These are phyloP conservation scores for Nicotiana rustica DNA, from an alignment of 305 asterid genomes.

Conservation along the genomic window DNA sequence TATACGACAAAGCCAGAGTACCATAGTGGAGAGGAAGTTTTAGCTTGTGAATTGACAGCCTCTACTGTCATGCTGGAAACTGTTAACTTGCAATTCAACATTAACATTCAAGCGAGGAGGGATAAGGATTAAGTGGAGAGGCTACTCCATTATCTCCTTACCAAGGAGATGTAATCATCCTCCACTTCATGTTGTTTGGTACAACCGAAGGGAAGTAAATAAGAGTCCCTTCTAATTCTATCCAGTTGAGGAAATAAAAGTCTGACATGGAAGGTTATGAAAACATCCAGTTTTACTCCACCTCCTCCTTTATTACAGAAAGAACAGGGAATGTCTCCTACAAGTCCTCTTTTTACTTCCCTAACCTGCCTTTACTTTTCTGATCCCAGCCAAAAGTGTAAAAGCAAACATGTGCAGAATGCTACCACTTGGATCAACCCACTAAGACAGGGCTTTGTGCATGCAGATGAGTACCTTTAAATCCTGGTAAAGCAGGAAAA, in stretches of 20 bases:
- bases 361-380: constrained; percentile 7
- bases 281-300: constrained; percentile 2
- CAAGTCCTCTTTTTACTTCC: constrained; percentile 15
- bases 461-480: constrained; percentile 61
- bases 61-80: not conserved
- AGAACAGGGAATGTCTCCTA: not conserved
- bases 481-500: constrained; percentile 93
- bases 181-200: not conserved
- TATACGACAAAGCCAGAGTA: not conserved
- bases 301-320: constrained; percentile 15
- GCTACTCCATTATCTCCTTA: not conserved
- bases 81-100: not conserved
- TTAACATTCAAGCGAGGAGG: not conserved
- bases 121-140: not conserved
- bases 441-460: constrained; percentile 24
- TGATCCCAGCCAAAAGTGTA: not conserved
- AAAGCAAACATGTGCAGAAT: constrained; percentile 28
- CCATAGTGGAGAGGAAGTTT: constrained; percentile 13
- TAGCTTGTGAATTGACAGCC: constrained; percentile 8
- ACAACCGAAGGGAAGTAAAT: not conserved
- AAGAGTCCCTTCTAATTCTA: not conserved
- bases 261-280: constrained; percentile 9
- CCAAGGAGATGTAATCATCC: not conserved
- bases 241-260: constrained; percentile 22
- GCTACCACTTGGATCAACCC: constrained; percentile 27